A percentile compares a stretch with the other conserved stretches of the same genome.
Evolutionary conservation across 257 asterid genomes (phyloP).

Genomic region (Solanum virginianum): DNA sequence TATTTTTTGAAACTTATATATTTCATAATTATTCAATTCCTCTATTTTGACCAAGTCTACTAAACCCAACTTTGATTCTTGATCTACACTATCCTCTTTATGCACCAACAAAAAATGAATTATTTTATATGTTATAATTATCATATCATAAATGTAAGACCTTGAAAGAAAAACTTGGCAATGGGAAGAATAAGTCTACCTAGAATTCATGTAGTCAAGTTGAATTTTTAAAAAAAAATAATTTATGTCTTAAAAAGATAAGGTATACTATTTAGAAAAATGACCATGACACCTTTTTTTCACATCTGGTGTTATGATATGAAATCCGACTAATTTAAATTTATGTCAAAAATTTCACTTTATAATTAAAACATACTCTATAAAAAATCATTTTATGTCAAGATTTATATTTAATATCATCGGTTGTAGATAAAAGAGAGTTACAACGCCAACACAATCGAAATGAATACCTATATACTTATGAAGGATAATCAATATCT

Average conservation of each 20-base stretch:
- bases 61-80: neutral
- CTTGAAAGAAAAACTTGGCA: neutral
- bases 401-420: neutral
- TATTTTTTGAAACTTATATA: neutral
- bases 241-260: neutral
- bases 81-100: neutral
- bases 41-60: neutral
- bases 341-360: neutral
- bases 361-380: neutral
- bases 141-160: neutral
- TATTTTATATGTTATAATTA: neutral
- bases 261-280: neutral
- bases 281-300: neutral
- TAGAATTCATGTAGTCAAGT: neutral
- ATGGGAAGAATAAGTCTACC: neutral
- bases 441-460: too few species aligned
- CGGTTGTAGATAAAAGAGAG: neutral
- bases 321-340: neutral
- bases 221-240: neutral
- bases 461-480: too few species aligned
- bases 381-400: neutral
- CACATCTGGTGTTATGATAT: accelerated
- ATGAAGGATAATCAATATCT: too few species aligned
- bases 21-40: neutral
- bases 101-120: neutral